Percentiles rank a stretch among this genome's conserved stretches.
Evolutionary conservation across 768 basidiomycete species (phyloP).

Genomic region (Agrocybe praecox): DNA sequence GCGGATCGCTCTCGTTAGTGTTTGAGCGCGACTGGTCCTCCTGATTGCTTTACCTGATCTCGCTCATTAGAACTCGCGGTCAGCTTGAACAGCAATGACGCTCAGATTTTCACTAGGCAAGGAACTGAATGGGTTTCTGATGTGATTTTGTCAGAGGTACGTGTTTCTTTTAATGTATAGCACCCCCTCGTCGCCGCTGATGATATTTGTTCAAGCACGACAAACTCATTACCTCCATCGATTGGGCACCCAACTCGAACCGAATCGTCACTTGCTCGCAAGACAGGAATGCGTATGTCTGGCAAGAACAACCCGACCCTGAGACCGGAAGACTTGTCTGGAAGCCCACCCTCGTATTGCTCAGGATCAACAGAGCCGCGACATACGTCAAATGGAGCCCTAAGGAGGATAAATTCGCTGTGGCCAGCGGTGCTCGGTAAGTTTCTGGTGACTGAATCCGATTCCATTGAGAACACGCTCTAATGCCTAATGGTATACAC

Average conservation of each 20-base stretch:
- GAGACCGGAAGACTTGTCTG: constrained; percentile 73
- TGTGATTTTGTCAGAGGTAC: constrained; percentile 86
- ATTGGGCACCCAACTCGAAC: constrained; percentile 97
- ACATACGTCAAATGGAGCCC: constrained; percentile 97
- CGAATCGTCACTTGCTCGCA: constrained; percentile 99
- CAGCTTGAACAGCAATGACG: constrained; percentile 89
- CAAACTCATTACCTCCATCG: constrained; percentile 96
- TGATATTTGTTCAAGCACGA: constrained; percentile 69
- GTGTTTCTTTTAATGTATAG: constrained; percentile 18
- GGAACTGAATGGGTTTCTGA: constrained; percentile 70
- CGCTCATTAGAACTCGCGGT: constrained; percentile 76
- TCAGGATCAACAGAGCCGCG: constrained; percentile 94
- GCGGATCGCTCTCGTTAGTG: constrained; percentile 82
- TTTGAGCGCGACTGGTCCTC: background rate
- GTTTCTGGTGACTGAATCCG: no score
- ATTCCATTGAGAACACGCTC: background rate
- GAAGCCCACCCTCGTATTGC: constrained; percentile 96
- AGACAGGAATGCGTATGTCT: constrained; percentile 98
- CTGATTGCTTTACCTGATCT: background rate
- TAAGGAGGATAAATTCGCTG: constrained; percentile 97
- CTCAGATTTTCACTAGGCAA: constrained; percentile 72
- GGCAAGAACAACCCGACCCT: constrained; percentile 81
- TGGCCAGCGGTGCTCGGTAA: constrained; percentile 93
- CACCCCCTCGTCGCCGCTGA: background rate
- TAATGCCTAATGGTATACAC: background rate